Conservation (phyloP, 805 yeast genomes). For the Wickerhamomyces alni region DNA sequence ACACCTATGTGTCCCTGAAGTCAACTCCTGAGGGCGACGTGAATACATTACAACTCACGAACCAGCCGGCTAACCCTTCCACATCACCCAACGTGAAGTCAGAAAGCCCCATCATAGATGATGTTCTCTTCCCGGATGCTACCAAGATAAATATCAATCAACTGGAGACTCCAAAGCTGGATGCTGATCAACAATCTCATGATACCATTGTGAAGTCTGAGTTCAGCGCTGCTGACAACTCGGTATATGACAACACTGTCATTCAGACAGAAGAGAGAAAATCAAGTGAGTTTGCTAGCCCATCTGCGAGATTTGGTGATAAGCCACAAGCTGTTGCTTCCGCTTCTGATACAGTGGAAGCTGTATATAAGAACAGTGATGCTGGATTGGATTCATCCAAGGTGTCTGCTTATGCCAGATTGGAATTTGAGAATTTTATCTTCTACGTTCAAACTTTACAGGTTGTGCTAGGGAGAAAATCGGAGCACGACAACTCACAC, state of each 20-base stretch:
- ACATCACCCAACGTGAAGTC: not conserved
- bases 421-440: conserved; percentile 89
- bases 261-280: no score
- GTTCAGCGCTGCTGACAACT: not conserved
- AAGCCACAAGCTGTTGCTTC: no score
- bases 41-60: conserved; percentile 13
- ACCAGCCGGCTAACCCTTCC: not conserved
- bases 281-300: no score
- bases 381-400: conserved; percentile 23
- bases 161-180: not conserved
- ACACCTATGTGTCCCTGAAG: conserved; percentile 8
- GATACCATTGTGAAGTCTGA: not conserved
- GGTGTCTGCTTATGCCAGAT: conserved; percentile 52
- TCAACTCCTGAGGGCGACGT: conserved; percentile 12
- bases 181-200: not conserved
- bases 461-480: conserved; percentile 85
- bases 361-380: not conserved
- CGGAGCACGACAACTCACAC: conserved; percentile 62
- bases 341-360: not conserved
- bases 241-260: no score
- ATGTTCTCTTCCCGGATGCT: not conserved
- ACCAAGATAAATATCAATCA: not conserved
- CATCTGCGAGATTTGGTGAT: no score
- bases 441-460: conserved; percentile 96
- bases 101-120: conserved; percentile 6